phyloP scores from a whole-genome alignment of 805 yeast species.

The Kazachstania psychrophila region DNA sequence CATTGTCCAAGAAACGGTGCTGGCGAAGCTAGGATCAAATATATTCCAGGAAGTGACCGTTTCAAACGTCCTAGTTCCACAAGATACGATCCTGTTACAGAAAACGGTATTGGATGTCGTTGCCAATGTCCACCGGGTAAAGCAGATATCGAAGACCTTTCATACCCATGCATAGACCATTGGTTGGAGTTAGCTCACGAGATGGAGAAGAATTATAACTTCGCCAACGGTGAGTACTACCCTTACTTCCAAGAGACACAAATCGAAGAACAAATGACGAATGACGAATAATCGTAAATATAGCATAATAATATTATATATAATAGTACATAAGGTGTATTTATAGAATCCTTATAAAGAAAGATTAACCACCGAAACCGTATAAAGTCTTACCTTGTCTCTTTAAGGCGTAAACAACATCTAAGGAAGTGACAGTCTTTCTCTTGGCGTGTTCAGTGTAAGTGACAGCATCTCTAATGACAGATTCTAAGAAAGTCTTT shows the following conservation, averaged over 20 bases:
- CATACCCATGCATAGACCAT: conserved; percentile 41
- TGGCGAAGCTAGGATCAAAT: conserved; percentile 28
- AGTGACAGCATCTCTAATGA: conserved; percentile 97
- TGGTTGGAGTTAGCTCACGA: conserved; percentile 36
- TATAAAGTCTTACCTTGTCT: conserved; percentile 99
- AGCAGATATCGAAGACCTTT: conserved; percentile 47
- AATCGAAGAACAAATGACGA: conserved; percentile 1
- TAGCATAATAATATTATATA: neutral
- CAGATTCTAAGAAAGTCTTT: conserved; percentile 90
- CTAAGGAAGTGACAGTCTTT: conserved; percentile 97
- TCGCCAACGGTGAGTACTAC: conserved; percentile 7
- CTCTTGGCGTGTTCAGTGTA: conserved; percentile 99
- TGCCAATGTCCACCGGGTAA: conserved; percentile 60
- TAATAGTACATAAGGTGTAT: neutral
- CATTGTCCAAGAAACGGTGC: conserved; percentile 67
- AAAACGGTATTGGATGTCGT: conserved; percentile 69
- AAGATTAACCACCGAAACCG: conserved; percentile 95
- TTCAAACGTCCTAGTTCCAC: conserved; percentile 15
- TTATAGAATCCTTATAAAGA: neutral
- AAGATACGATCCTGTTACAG: conserved; percentile 30
- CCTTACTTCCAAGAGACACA: conserved; percentile 4
- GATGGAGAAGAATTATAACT: conserved; percentile 5
- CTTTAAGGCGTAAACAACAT: conserved; percentile 97
- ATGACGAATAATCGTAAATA: neutral
- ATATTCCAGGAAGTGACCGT: conserved; percentile 25